Evolutionary conservation across 1,139 yeast genomes (phyloP).

Genomic region (Suhomyces kunorum): DNA sequence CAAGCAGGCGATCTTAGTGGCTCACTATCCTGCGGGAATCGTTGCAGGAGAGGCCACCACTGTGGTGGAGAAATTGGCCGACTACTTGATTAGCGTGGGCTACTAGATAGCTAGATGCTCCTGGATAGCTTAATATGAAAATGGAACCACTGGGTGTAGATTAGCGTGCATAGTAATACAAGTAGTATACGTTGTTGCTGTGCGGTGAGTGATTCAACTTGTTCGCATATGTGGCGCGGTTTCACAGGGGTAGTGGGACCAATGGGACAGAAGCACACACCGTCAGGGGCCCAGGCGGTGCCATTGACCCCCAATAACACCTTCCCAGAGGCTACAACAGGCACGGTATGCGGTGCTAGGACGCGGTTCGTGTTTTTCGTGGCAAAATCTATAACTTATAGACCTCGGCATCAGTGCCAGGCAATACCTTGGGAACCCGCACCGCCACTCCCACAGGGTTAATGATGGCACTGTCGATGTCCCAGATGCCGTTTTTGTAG

Average conservation of each 20-base stretch:
- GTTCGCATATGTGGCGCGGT: too few species aligned
- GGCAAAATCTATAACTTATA: constrained; percentile 14
- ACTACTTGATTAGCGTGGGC: constrained; percentile 84
- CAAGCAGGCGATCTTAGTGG: constrained; percentile 85
- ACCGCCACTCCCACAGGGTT: constrained; percentile 45
- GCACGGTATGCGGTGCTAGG: too few species aligned
- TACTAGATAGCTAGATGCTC: constrained; percentile 53
- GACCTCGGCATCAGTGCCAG: constrained; percentile 15
- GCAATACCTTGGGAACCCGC: constrained; percentile 17
- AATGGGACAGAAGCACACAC: too few species aligned
- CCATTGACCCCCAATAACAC: too few species aligned
- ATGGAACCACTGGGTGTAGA: too few species aligned
- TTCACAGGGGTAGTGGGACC: too few species aligned
- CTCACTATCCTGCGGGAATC: constrained; percentile 90
- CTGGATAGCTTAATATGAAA: constrained; percentile 3
- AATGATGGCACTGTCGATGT: constrained; percentile 60
- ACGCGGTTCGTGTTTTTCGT: too few species aligned
- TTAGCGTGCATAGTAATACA: too few species aligned
- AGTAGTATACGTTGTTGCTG: too few species aligned
- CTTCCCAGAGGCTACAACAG: too few species aligned
- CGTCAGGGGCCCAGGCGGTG: too few species aligned
- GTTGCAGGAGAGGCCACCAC: constrained; percentile 95
- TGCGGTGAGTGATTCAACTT: too few species aligned
- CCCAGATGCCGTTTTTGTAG: constrained; percentile 73
- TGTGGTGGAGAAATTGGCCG: constrained; percentile 93